Conservation (phyloP, 768 basidiomycete genomes). For the Suillus luteus region DNA sequence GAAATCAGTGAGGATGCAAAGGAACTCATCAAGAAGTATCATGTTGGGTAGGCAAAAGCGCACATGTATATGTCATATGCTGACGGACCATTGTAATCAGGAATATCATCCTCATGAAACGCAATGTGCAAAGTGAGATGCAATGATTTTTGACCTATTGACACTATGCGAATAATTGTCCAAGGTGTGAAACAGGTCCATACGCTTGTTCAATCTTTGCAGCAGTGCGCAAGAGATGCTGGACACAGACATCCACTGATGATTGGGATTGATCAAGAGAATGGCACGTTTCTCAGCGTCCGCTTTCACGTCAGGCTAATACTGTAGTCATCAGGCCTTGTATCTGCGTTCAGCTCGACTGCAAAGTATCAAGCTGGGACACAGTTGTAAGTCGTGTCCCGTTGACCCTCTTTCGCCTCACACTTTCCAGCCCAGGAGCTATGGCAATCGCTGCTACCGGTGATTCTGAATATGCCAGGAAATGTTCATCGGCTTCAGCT, state of each 20-base stretch:
- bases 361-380: constrained; percentile 49
- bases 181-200: constrained; percentile 57
- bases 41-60: constrained; percentile 47
- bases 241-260: constrained; percentile 59
- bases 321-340: constrained; percentile 47
- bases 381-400: constrained; percentile 56
- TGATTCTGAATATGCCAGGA: constrained; percentile 45
- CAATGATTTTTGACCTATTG: background rate
- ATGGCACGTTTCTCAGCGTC: constrained; percentile 44
- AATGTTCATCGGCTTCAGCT: constrained; percentile 52
- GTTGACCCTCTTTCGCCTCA: background rate
- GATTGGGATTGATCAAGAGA: constrained; percentile 76
- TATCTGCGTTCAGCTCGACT: constrained; percentile 64
- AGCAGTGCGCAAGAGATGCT: constrained; percentile 54
- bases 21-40: constrained; percentile 60
- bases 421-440: constrained; percentile 58
- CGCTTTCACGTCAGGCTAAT: background rate
- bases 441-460: constrained; percentile 67
- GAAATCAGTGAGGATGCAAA: constrained; percentile 52
- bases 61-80: background rate
- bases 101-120: constrained; percentile 67
- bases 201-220: constrained; percentile 49
- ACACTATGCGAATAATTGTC: constrained; percentile 1
- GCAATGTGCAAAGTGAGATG: constrained; percentile 57
- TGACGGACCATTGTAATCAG: constrained; percentile 20